Percentiles rank a stretch among this genome's conserved stretches.
phyloP scores from a whole-genome alignment of 345 rosid genomes.

The Linum usitatissimum region DNA sequence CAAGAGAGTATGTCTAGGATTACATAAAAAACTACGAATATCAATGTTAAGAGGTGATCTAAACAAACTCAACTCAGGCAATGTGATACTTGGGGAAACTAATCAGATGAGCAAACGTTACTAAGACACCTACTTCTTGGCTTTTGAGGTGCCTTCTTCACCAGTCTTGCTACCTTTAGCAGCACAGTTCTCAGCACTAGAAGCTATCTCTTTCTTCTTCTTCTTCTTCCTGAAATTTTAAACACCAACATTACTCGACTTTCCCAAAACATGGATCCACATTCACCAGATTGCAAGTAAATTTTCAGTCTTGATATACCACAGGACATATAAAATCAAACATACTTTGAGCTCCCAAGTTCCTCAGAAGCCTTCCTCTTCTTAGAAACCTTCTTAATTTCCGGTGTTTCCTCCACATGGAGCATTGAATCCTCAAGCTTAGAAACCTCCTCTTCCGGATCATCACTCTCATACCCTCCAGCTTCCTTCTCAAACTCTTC shows the following conservation, averaged over 20 bases:
- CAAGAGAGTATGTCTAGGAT: too few relatives aligned
- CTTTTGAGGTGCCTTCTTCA: conserved; percentile 16
- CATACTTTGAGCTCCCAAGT: conserved; percentile 55
- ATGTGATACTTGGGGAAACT: too few relatives aligned
- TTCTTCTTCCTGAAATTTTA: conserved; percentile 53
- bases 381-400: conserved; percentile 34
- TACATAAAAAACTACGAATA: too few relatives aligned
- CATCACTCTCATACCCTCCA: conserved; percentile 48
- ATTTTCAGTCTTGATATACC: neutral
- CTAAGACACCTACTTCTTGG: conserved; percentile 26
- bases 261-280: conserved; percentile 23
- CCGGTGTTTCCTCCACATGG: conserved; percentile 23
- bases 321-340: neutral
- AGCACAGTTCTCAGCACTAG: conserved; percentile 29
- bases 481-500: conserved; percentile 61
- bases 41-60: too few relatives aligned
- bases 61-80: too few relatives aligned
- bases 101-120: too few relatives aligned
- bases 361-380: conserved; percentile 65
- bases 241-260: neutral
- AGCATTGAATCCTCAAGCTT: conserved; percentile 11
- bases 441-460: conserved; percentile 40
- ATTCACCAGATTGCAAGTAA: neutral
- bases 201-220: conserved; percentile 21
- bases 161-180: conserved; percentile 15